Conservation (phyloP, 2,329 filamentous ascomycete genomes). For the Tolypocladium tundrense region DNA sequence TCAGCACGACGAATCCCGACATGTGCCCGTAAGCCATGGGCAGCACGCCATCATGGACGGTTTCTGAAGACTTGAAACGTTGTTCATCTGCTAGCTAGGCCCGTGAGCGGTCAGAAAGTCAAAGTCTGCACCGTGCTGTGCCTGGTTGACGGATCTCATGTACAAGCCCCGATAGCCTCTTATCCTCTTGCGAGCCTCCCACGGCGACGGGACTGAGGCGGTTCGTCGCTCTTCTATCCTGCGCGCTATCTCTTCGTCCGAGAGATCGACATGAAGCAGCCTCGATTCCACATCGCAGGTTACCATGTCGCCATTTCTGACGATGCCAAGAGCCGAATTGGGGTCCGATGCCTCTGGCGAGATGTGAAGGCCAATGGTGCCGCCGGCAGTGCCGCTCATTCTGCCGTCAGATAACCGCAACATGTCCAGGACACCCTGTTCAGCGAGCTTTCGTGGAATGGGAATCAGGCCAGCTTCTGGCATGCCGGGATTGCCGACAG, state of each 20-base stretch:
- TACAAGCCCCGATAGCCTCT: conserved; percentile 44
- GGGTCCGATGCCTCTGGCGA: conserved; percentile 73
- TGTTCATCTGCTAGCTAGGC: conserved; percentile 2
- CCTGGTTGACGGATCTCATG: conserved; percentile 48
- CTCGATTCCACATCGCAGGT: conserved; percentile 66
- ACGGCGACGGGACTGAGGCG: neutral
- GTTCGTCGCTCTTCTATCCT: conserved; percentile 7
- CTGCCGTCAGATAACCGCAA: conserved; percentile 78
- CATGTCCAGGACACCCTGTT: conserved; percentile 66
- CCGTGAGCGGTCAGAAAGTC: conserved; percentile 45
- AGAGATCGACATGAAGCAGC: conserved; percentile 48
- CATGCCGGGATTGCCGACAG: conserved; percentile 87
- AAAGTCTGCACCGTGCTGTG: conserved; percentile 49
- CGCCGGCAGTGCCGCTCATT: conserved; percentile 78
- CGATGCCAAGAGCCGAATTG: conserved; percentile 66
- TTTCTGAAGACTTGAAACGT: neutral
- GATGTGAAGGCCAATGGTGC: conserved; percentile 84
- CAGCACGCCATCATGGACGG: neutral
- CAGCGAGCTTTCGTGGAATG: conserved; percentile 66
- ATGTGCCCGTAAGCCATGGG: neutral
- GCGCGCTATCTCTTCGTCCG: conserved; percentile 53
- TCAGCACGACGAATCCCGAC: neutral
- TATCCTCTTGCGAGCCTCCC: conserved; percentile 29
- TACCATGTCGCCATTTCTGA: conserved; percentile 67
- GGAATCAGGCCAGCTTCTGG: conserved; percentile 63